Evolutionary conservation across 2,329 filamentous ascomycete genomes (phyloP), one percentile per base, ranked within the genome.

Genomic region (Botryotinia convoluta): DNA sequence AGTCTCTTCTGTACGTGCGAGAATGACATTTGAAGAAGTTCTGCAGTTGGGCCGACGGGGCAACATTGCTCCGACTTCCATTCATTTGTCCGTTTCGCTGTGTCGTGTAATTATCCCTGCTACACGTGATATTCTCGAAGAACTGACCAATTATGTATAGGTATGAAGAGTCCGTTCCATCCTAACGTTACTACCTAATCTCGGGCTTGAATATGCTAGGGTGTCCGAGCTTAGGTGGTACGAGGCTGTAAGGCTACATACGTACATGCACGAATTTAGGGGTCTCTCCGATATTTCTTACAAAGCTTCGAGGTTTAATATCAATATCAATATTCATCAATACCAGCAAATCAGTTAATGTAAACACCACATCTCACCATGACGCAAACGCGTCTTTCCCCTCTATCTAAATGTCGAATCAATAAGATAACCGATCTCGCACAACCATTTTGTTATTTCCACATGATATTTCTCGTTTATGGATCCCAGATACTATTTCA

Each of bases 381-480:
- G 64, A 71, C 65, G 59, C 37, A 74, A 69, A 61, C 71, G 29
- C 54, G 60, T 45, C 71, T 71, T 18, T 57, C n/a, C 51, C n/a
- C n/a, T 45, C 72, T 72, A 39, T 42, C 48, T 8, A 54, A 39
- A 44, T 69, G 45, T 42, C 69, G 62, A 35, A 71, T 78, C 22
- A 69, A 73, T 22, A 73, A 78, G 10, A 63, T 80, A 3, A 65
- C 78, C 60, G 75, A 82, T 68, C 84, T 94, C 69, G 91, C 91
- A 74, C 88, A 94, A n/a, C 91, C 92, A 22, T 87, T 85, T 73
- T 91, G 92, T 62, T 89, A 89, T 76, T 72, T 85, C 12, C 83
- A 95, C 22, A 92, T 95, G 74, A 80, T 83, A 71, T 93, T 94
- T 80, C 86, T 95, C 5, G 88, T 89, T 74, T 93, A 92, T 83